Evolutionary conservation across 1,284 basidiomycete species (phyloP).

Genomic region (Fomitopsis palustris): DNA sequence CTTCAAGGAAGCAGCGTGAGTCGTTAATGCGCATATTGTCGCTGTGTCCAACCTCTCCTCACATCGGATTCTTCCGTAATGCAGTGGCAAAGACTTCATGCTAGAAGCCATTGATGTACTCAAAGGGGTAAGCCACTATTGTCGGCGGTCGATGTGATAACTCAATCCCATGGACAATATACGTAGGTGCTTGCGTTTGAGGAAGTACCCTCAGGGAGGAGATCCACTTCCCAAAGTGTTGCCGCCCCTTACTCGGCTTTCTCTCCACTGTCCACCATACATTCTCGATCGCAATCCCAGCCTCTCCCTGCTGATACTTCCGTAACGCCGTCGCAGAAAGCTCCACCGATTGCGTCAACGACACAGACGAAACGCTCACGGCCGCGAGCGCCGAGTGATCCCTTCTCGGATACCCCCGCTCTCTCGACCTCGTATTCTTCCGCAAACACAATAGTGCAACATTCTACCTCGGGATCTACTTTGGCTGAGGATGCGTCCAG

Average conservation of each 20-base stretch:
- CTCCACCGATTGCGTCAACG: slow-evolving; percentile 35
- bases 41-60: slow-evolving; percentile 13
- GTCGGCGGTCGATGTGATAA: slow-evolving; percentile 2
- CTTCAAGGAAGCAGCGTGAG: slow-evolving; percentile 81
- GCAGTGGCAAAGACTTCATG: slow-evolving; percentile 81
- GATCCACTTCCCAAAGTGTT: slow-evolving; percentile 33
- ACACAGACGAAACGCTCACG: slow-evolving; percentile 51
- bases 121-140: slow-evolving; percentile 62
- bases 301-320: slow-evolving; percentile 39
- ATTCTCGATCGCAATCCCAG: slow-evolving; percentile 54
- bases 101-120: slow-evolving; percentile 75
- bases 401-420: slow-evolving; percentile 68
- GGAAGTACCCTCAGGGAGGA: slow-evolving; percentile 46
- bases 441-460: slow-evolving; percentile 35
- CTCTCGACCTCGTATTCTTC: slow-evolving; percentile 59
- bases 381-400: slow-evolving; percentile 67
- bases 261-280: slow-evolving; percentile 34
- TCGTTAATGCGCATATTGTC: slow-evolving; percentile 21
- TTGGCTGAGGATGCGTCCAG: slow-evolving; percentile 38
- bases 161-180: slow-evolving; percentile 1
- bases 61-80: slow-evolving; percentile 16
- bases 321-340: slow-evolving; percentile 31
- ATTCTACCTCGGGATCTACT: slow-evolving; percentile 27
- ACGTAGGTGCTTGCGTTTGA: slow-evolving; percentile 53
- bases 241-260: slow-evolving; percentile 32